These are phyloP conservation scores for Phytophthora boehmeriae DNA, from an alignment of 352 stramenopile species.

Conservation along the genomic window DNA sequence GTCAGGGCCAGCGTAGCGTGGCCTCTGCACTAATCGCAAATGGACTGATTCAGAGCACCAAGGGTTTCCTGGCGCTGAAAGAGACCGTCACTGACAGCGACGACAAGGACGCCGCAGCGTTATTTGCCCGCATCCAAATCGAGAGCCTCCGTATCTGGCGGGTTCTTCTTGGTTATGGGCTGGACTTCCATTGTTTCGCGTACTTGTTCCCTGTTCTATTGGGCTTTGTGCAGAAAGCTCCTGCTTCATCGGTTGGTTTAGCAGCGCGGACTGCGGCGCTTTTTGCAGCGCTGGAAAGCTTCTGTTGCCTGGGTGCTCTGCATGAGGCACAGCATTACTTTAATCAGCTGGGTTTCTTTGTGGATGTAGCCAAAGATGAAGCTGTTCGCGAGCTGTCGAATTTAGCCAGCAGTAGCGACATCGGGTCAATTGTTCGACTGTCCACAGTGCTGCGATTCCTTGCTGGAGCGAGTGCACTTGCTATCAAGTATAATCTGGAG, in stretches of 20 bases:
- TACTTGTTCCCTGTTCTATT: constrained; percentile 70
- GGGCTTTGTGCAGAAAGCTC: constrained; percentile 30
- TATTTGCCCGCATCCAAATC: constrained; percentile 49
- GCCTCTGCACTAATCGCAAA: constrained; percentile 43
- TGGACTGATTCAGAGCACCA: constrained; percentile 61
- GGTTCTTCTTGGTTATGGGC: constrained; percentile 60
- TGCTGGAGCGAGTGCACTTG: constrained; percentile 34
- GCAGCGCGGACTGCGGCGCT: constrained; percentile 31
- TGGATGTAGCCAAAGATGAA: constrained; percentile 40
- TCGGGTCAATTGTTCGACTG: constrained; percentile 26
- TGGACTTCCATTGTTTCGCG: constrained; percentile 74
- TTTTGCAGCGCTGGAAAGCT: constrained; percentile 54
- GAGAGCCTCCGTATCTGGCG: constrained; percentile 71
- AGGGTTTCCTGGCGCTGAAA: constrained; percentile 59
- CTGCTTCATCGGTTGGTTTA: constrained; percentile 19
- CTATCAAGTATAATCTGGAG: constrained; percentile 66
- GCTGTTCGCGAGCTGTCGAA: constrained; percentile 11
- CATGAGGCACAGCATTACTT: constrained; percentile 73
- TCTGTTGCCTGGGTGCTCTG: constrained; percentile 45
- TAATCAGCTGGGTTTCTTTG: constrained; percentile 61
- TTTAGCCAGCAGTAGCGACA: constrained; percentile 1
- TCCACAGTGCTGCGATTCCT: constrained; percentile 59
- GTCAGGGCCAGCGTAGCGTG: constrained; percentile 52
- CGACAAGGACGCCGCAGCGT: constrained; percentile 14
- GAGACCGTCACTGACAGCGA: constrained; percentile 24